Evolutionary conservation across 2,329 filamentous ascomycete genomes (phyloP).

Genomic region (Botrytis porri): DNA sequence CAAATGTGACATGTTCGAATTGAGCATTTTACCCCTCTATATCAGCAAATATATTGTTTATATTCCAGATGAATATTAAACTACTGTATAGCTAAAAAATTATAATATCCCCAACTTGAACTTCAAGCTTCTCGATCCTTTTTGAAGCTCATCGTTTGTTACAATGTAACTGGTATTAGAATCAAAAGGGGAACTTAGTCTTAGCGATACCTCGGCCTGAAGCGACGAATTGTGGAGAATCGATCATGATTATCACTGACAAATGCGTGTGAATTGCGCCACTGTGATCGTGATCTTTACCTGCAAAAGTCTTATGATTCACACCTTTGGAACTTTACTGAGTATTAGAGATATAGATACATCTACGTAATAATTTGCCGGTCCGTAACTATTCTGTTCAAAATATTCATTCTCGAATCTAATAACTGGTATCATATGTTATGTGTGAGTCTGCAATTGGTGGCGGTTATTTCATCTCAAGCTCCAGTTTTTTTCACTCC

Average conservation of each 20-base stretch:
- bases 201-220: not conserved
- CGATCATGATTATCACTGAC: not conserved
- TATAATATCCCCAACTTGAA: no score
- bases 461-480: not conserved
- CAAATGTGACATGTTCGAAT: not conserved
- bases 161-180: not conserved
- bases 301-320: not conserved
- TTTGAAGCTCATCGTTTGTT: not conserved
- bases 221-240: not conserved
- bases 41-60: not conserved
- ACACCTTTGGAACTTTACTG: not conserved
- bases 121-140: not conserved
- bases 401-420: not conserved
- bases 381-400: not conserved
- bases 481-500: slow-evolving; percentile 1
- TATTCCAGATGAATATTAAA: not conserved
- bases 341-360: not conserved
- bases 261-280: not conserved
- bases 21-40: not conserved
- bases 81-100: no score
- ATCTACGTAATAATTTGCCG: not conserved
- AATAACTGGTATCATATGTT: not conserved
- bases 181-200: slow-evolving; percentile 7
- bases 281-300: not conserved
- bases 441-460: not conserved